phyloP scores from a whole-genome alignment of 305 asterid genomes.

The Fraxinus sp. region DNA sequence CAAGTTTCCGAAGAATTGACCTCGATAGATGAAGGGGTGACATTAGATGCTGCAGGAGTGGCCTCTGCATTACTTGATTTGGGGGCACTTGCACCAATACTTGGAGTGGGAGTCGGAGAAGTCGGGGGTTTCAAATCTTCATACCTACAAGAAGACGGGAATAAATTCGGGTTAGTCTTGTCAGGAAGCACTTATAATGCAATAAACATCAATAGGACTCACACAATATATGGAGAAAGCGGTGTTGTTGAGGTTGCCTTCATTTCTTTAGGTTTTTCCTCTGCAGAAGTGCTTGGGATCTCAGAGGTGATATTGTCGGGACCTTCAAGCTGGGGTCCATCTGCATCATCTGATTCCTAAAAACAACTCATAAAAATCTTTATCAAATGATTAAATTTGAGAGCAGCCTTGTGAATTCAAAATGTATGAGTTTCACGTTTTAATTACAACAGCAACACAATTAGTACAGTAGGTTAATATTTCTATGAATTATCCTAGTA shows the following conservation, averaged over 20 bases:
- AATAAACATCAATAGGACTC: constrained; percentile 33
- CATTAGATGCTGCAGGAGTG: constrained; percentile 18
- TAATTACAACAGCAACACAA: neutral
- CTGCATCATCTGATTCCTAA: constrained; percentile 46
- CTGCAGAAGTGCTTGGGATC: constrained; percentile 25
- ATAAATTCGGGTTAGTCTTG: neutral
- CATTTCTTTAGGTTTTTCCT: constrained; percentile 36
- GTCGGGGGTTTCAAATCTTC: constrained; percentile 75
- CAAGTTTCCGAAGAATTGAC: constrained; percentile 32
- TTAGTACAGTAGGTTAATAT: neutral
- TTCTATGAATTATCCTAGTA: neutral
- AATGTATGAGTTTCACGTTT: neutral
- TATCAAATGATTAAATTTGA: neutral
- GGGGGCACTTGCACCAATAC: constrained; percentile 37
- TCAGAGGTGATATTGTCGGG: constrained; percentile 24
- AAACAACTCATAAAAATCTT: constrained; percentile 21
- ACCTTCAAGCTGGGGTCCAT: constrained; percentile 25
- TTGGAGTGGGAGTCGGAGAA: constrained; percentile 66
- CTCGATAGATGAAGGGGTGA: constrained; percentile 34
- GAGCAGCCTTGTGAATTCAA: neutral
- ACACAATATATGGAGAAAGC: constrained; percentile 69
- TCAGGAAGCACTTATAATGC: neutral
- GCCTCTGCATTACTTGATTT: constrained; percentile 31
- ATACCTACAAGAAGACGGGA: constrained; percentile 32
- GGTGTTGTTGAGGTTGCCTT: constrained; percentile 42